These are phyloP conservation scores for Ostreobium quekettii DNA, from an alignment of 139 green algal genomes.

Conservation along the genomic window DNA sequence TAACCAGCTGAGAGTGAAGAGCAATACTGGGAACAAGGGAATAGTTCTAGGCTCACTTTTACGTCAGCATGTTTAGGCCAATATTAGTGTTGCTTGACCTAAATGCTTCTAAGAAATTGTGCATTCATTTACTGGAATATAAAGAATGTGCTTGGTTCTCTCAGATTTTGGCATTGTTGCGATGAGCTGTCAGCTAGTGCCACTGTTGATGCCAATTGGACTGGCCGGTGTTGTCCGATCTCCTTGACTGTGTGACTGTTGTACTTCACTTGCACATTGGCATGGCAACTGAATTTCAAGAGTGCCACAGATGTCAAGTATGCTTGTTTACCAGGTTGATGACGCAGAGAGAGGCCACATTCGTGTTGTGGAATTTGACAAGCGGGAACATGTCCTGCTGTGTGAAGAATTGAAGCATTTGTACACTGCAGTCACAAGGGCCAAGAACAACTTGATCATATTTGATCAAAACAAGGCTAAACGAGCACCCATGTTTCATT, in stretches of 20 bases:
- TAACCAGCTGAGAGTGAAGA: too few relatives aligned
- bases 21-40: too few relatives aligned
- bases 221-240: neutral
- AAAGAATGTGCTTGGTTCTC: neutral
- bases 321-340: neutral
- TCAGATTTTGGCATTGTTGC: neutral
- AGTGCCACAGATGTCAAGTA: too few relatives aligned
- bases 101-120: too few relatives aligned
- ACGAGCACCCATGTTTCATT: neutral
- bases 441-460: slow-evolving; percentile 56
- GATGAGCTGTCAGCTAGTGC: neutral
- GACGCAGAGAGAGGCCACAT: neutral
- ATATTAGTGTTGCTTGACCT: too few relatives aligned
- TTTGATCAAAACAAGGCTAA: slow-evolving; percentile 35
- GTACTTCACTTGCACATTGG: too few relatives aligned
- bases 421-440: slow-evolving; percentile 68
- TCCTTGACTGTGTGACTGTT: too few relatives aligned
- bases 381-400: slow-evolving; percentile 41
- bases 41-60: too few relatives aligned
- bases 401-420: slow-evolving; percentile 70
- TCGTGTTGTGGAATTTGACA: slow-evolving; percentile 21
- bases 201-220: neutral
- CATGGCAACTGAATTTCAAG: too few relatives aligned
- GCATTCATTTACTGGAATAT: too few relatives aligned
- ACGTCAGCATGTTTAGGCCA: too few relatives aligned